Base-by-base conservation (phyloP, 2,329 filamentous ascomycete species). In the Ceratocystis colombiana region DNA sequence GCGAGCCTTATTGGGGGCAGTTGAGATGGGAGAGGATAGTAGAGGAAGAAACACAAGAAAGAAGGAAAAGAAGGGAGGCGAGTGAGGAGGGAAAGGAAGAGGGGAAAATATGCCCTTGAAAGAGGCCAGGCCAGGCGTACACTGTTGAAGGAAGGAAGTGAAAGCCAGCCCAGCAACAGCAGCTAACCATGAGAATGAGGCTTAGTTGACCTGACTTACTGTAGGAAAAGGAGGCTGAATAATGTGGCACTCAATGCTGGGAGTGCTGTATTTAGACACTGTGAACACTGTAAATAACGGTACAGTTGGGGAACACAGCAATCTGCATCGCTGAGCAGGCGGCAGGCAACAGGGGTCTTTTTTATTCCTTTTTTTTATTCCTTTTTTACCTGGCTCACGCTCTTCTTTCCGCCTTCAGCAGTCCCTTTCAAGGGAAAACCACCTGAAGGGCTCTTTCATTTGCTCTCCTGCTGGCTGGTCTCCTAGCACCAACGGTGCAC, bases 11-110 rank as follows among this genome's bases (percentile, higher is more conserved):
- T 53, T 28, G 22, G 20, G 22, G 20, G 48, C 8, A 37, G 33
- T 37, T 22, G 46, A 50, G 48, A 17, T 8, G 25, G 28, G 17
- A n/a, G 28, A 8, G 28, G 17, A n/a, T 12, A 25, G 28, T 5
- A 5, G 50, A 15, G 50, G 25, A 28, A 55, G 48, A 50, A 50
- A 22, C 70, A 64, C 37, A 41, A 41, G 59, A 66, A 68, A 69
- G 65, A 68, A 46, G 65, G 67, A 67, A 71, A 46, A 61, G 67
- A 61, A 64, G 61, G 64, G 67, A 64, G 57, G 66, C 55, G 61
- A 64, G 59, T 28, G 61, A 63, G 66, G 30, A 64, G 57, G 48
- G 68, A 67, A 69, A 68, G 46, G 25, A 62, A 57, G 46, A 48
- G 33, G 20, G 50, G 50, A n/a, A 61, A 55, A 57, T 30, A 20